Percentiles rank a stretch among this genome's conserved stretches.
Conservation (phyloP, 805 yeast species). For the Hanseniaspora clermontiae region DNA sequence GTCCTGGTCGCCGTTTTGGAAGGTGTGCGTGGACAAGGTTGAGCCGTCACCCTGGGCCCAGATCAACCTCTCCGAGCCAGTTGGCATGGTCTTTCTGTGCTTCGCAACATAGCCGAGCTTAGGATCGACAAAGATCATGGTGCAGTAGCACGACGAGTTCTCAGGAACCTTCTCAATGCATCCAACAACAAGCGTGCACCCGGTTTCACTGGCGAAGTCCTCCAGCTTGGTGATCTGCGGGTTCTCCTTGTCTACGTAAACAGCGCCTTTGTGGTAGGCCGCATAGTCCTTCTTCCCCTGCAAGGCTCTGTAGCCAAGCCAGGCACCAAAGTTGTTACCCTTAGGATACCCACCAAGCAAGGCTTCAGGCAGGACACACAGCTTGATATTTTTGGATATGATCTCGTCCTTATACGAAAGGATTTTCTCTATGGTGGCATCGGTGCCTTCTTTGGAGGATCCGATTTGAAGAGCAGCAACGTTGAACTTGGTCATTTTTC, state of each 20-base stretch:
- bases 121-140: constrained; percentile 31
- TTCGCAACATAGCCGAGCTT: constrained; percentile 21
- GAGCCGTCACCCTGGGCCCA: constrained; percentile 41
- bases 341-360: constrained; percentile 38
- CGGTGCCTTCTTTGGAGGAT: constrained; percentile 29
- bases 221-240: constrained; percentile 29
- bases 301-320: constrained; percentile 32
- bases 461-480: constrained; percentile 37
- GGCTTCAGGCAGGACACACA: constrained; percentile 37
- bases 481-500: constrained; percentile 23
- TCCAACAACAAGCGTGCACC: constrained; percentile 31
- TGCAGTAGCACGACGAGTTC: constrained; percentile 32
- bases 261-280: constrained; percentile 28
- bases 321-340: constrained; percentile 33
- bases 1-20: constrained; percentile 18
- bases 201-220: constrained; percentile 26
- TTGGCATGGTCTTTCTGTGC: constrained; percentile 35
- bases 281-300: constrained; percentile 33
- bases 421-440: constrained; percentile 30
- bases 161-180: constrained; percentile 29
- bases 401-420: constrained; percentile 30
- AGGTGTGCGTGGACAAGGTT: constrained; percentile 30
- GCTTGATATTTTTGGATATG: constrained; percentile 24
- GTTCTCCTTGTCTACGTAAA: constrained; percentile 22
- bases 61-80: constrained; percentile 34